These are phyloP conservation scores for Symbiotaphrina buchneri DNA, from an alignment of 495 filamentous ascomycete genomes.

Conservation along the genomic window DNA sequence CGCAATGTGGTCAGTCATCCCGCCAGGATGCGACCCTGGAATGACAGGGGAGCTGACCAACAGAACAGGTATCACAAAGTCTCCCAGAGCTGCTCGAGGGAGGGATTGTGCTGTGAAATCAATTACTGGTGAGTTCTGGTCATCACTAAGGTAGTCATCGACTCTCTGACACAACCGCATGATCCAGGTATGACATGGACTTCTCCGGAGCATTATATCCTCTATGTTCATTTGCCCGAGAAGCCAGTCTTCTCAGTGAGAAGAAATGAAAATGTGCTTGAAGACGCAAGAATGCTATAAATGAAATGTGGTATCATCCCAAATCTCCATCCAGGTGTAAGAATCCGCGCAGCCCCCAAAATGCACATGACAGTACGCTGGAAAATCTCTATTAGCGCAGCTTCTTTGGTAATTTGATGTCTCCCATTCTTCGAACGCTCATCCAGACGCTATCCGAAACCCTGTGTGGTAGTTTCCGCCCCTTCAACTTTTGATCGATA, in stretches of 20 bases:
- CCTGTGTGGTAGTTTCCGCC: constrained; percentile 61
- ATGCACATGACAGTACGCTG: too few relatives aligned
- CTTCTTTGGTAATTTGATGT: constrained; percentile 11
- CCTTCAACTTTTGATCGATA: constrained; percentile 72
- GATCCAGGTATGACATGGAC: constrained; percentile 43
- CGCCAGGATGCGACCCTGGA: not conserved
- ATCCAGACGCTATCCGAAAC: constrained; percentile 73
- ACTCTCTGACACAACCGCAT: not conserved
- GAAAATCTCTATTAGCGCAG: not conserved
- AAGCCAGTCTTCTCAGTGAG: too few relatives aligned
- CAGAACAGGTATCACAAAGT: constrained; percentile 40
- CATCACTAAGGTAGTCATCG: not conserved
- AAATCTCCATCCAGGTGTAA: too few relatives aligned
- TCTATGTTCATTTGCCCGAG: constrained; percentile 26
- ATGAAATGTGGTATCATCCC: too few relatives aligned
- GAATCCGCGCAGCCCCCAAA: too few relatives aligned
- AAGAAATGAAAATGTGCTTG: too few relatives aligned
- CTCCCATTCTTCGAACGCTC: constrained; percentile 42
- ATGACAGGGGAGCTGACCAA: constrained; percentile 1
- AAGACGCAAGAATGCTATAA: too few relatives aligned
- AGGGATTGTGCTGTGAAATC: constrained; percentile 47
- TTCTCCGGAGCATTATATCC: constrained; percentile 36
- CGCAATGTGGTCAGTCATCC: constrained; percentile 35
- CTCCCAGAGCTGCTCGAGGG: constrained; percentile 33
- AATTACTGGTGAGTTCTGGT: constrained; percentile 46